Evolutionary conservation across 257 asterid genomes (phyloP).

Genomic region (Vinca minor): DNA sequence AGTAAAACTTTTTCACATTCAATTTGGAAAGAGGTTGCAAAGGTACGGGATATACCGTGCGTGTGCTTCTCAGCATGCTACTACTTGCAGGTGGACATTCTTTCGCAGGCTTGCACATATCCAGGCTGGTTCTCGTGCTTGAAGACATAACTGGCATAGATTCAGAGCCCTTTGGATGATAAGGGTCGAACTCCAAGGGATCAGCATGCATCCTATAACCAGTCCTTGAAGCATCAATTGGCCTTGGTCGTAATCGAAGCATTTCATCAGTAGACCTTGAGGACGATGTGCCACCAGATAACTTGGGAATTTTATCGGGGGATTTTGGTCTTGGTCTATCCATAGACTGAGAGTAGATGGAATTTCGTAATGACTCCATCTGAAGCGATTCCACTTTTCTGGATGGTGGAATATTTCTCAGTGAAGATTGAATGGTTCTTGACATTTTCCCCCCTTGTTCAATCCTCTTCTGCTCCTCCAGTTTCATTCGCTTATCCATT

Average conservation of each 20-base stretch:
- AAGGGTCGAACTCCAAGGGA: constrained; percentile 20
- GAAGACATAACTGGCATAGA: constrained; percentile 11
- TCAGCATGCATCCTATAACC: constrained; percentile 12
- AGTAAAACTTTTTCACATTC: neutral
- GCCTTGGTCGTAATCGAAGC: constrained; percentile 25
- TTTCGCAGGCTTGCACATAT: constrained; percentile 22
- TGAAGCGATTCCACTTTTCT: constrained; percentile 18
- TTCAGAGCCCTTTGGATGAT: constrained; percentile 29
- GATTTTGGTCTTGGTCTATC: constrained; percentile 27
- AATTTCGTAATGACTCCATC: constrained; percentile 26
- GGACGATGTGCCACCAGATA: constrained; percentile 24
- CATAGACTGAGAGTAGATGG: constrained; percentile 32
- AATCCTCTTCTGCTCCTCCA: constrained; percentile 27
- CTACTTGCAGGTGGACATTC: constrained; percentile 32
- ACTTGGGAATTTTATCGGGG: constrained; percentile 15
- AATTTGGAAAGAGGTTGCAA: constrained; percentile 7
- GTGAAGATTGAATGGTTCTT: constrained; percentile 31
- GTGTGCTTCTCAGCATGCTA: constrained; percentile 28
- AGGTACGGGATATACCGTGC: constrained; percentile 31
- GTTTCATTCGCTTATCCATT: constrained; percentile 32
- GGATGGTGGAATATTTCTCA: constrained; percentile 18
- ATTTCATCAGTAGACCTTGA: constrained; percentile 29
- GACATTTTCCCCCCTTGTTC: constrained; percentile 30
- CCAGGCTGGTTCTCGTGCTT: constrained; percentile 20
- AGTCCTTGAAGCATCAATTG: constrained; percentile 21